Percentiles rank a stretch among this genome's conserved stretches.
These are phyloP conservation scores for Atractiella rhizophila DNA, from an alignment of 768 basidiomycete species.

Conservation along the genomic window DNA sequence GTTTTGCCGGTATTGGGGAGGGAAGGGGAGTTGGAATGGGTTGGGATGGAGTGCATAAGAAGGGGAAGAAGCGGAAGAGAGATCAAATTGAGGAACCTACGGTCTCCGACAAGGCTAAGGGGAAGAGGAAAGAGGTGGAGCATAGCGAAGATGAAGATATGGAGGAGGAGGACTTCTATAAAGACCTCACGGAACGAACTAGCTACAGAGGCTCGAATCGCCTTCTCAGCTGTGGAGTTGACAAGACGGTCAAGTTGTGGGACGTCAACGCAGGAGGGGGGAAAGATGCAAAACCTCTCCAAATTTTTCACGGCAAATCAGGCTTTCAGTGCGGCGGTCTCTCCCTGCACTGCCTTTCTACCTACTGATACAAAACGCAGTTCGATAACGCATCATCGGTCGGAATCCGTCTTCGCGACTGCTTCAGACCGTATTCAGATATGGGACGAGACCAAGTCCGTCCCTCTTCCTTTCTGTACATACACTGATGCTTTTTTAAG, in stretches of 20 bases:
- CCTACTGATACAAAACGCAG: constrained; percentile 24
- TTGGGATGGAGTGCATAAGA: constrained; percentile 9
- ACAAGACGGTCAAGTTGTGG: constrained; percentile 65
- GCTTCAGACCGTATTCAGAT: constrained; percentile 80
- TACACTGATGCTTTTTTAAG: not conserved
- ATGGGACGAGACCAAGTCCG: constrained; percentile 94
- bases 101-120: constrained; percentile 16
- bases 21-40: too few species aligned
- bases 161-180: constrained; percentile 20
- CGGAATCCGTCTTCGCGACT: constrained; percentile 72
- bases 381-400: constrained; percentile 78
- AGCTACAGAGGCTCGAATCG: constrained; percentile 22
- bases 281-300: constrained; percentile 31
- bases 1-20: constrained; percentile 29
- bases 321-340: constrained; percentile 52
- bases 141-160: constrained; percentile 21
- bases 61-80: constrained; percentile 5
- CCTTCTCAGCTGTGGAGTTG: constrained; percentile 55
- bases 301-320: constrained; percentile 56
- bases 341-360: not conserved
- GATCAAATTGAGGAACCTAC: constrained; percentile 14
- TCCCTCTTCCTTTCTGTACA: not conserved
- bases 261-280: constrained; percentile 26
- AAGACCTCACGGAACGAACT: too few species aligned
- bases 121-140: constrained; percentile 13